Base-by-base conservation (phyloP, 169 alveolate species). In the Theileria equi region DNA sequence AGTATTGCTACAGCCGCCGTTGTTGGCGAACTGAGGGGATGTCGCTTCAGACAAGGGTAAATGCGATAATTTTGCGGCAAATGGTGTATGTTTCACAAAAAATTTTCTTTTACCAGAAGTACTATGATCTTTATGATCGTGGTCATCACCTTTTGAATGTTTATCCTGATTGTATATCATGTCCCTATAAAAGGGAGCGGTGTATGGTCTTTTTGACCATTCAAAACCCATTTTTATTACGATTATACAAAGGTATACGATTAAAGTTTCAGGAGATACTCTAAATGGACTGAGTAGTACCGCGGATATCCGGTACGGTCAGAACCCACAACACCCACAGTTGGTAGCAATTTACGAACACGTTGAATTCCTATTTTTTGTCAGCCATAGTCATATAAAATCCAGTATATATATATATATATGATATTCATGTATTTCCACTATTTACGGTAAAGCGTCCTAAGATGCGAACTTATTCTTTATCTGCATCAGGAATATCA, bases 101-200 rank as follows among this genome's bases (percentile, higher is more conserved):
- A 25, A 8, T 38, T 53, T 47, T 25, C 62, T 53, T 29, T 53
- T 21, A 7, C 28, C 17, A n/a, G 49, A 13, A 26, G 43, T 66
- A 0, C 38, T 29, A 40, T 41, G 36, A 32, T 50, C 76, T 13
- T 40, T 31, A 19, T 41, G 34, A 16, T 58, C 66, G 5, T 38
- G 32, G 10, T 49, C 68, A 1, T 64, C 62, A 40, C 13, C 32
- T 25, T 17, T 19, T 40, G 19, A 13, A 11, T 55, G 53, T 1
- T 45, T 58, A 7, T 43, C 78, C 19, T 49, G 31, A 58, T 63
- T 74, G 73, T 74, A 65, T 19, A 64, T 28, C 25, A 74, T 31
- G 49, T 74, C 84, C 53, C 84, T 49, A 34, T 65, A 47, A 44
- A 74, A 74, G 31, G 84, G 84, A 31, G 84, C 84, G 26, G 84